Evolutionary conservation across 345 rosid genomes (phyloP), one percentile per base, ranked within the genome.

Genomic region (Crucihimalaya himalaica): DNA sequence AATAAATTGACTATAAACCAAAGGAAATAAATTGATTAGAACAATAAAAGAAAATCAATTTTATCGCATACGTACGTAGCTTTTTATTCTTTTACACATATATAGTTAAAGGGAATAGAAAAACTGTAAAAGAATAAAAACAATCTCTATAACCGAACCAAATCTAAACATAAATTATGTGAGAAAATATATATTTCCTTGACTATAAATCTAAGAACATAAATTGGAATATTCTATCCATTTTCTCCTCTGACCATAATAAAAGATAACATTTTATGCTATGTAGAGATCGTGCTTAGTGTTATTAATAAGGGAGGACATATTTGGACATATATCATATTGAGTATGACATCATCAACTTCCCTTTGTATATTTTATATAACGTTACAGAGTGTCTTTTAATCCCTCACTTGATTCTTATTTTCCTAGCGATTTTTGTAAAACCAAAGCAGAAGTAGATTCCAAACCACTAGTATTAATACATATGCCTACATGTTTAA

Each of bases 271-370:
- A 53, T 27, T 3, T 54, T 54, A 27, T 28, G 20, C 8, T 28
- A 27, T 28, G 34, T 54, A 14, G 35, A 54, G 35, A 53, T 29
- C 16, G 83, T 86, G 46, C 96, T 85, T 77, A 93, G 96, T 85
- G 60, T 87, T 66, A 47, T 82, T 46, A 70, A 81, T 42, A 93
- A 90, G 74, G 84, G 72, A 51, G 81, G 76, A 8, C 80, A 85
- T 29, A 82, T 73, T 67, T 87, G 98, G 96, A 89, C 89, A n/a
- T 54, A 84, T 62, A 9, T 83, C 90, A 2, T 3, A 39, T 39
- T 86, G 97, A 96, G 90, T 87, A 83, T 68, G 61, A 31, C 55
- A 43, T 37, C 18, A 54, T 68, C 8, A 27, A 8, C 8, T 16
- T 25, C 6, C 53, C 16, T 42, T 25, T 40, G 39, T n/a, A 25